Evolutionary conservation across 2,329 filamentous ascomycete genomes (phyloP), one percentile per base, ranked within the genome.

Genomic region (Exophiala sideris): DNA sequence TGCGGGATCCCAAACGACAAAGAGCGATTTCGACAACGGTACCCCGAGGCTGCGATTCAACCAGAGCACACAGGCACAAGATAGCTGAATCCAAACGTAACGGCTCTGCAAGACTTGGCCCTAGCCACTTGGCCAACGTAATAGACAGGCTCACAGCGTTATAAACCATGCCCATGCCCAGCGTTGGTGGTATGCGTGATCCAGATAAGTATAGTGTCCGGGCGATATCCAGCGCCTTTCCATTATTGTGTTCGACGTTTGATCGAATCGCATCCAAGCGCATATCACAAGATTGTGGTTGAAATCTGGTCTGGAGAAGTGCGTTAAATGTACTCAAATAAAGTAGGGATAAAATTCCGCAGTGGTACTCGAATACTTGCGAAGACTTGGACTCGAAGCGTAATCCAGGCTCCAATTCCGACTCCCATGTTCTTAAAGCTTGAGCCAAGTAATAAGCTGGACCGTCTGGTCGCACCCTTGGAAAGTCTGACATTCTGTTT

Each of bases 101-200:
- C 16, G 16, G 16, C 16, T 18, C 16, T 18, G 16, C 16, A 18
- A 18, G 16, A 18, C 16, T 18, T 18, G 16, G 8, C 6, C 21
- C 14, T 24, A 21, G 34, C 45, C 45, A 48, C 12, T 48, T 32
- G 6, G 45, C 45, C 6, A 48, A 33, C 3, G 9, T 32, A 14
- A 48, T 24, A 20, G 7, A 48, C n/a, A 29, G n/a, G 21, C 16
- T 48, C n/a, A 48, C 32, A 6, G 45, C 45, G 32, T 48, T 48
- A 20, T 48, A 48, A 12, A 48, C 45, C 21, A 48, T 10, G 9
- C 45, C 45, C 45, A 48, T 48, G 12, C 45, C 45, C 12, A 48
- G 45, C 7, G 45, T 48, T 7, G 45, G 45, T 9, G 45, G 45
- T 14, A 48, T 35, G 21, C 32, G 36, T 11, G 32, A 10, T 14